Evolutionary conservation across 768 basidiomycete species (phyloP).

Genomic region (Suillus decipiens): DNA sequence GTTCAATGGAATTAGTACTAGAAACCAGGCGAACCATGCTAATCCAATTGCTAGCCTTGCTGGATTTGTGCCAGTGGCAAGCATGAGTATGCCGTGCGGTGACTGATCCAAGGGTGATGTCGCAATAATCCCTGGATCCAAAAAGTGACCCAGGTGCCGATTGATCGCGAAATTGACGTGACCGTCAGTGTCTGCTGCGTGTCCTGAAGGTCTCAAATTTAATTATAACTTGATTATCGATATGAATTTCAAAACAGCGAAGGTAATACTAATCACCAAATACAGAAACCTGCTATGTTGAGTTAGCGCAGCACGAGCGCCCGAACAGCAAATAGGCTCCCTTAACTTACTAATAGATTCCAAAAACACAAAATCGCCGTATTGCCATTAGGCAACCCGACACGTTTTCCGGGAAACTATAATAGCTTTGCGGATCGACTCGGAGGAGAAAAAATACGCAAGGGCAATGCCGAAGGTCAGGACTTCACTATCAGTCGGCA

Average conservation of each 20-base stretch:
- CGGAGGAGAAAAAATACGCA: conserved; percentile 6
- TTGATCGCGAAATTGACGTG: conserved; percentile 9
- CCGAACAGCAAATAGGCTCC: conserved; percentile 26
- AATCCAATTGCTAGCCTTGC: conserved; percentile 19
- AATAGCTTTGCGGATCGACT: conserved; percentile 17
- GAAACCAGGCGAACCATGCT: neutral
- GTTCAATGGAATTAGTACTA: neutral
- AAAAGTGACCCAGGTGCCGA: neutral
- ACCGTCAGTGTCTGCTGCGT: conserved; percentile 2
- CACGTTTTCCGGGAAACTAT: conserved; percentile 12
- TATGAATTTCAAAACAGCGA: conserved; percentile 7
- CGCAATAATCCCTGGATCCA: conserved; percentile 5
- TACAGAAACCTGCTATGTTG: conserved; percentile 7
- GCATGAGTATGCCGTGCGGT: conserved; percentile 37
- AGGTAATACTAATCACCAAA: conserved; percentile 8
- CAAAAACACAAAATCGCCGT: conserved; percentile 12
- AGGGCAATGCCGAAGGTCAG: conserved; percentile 16
- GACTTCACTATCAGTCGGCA: conserved; percentile 16
- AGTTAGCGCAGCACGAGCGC: conserved; percentile 23
- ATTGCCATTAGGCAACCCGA: conserved; percentile 10
- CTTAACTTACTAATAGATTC: conserved; percentile 21
- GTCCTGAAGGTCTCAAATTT: conserved; percentile 1
- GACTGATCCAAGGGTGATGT: conserved; percentile 35
- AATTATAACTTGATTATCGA: neutral
- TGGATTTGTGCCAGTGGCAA: conserved; percentile 35